Base-by-base conservation (phyloP, 1,284 basidiomycete genomes). In the Golubevia sp. region DNA sequence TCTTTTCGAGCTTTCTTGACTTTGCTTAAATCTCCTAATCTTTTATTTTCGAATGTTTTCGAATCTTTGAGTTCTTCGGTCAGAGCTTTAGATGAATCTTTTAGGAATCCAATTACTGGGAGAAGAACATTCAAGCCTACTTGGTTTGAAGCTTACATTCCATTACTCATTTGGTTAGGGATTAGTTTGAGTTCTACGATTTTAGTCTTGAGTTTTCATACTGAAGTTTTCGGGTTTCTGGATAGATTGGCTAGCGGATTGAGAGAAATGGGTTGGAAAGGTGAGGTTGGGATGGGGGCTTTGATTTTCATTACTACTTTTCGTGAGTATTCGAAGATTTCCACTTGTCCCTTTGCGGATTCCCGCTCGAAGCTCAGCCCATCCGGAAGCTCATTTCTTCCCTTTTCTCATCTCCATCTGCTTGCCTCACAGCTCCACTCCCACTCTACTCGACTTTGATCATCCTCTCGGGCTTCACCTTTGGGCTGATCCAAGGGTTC, bases 361-460 rank as follows among this genome's bases (percentile, higher is more conserved):
- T n/a, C n/a, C n/a, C n/a, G n/a, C n/a, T n/a, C n/a, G n/a, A n/a
- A n/a, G n/a, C n/a, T n/a, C n/a, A n/a, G n/a, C n/a, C n/a, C n/a
- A n/a, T n/a, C n/a, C n/a, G n/a, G n/a, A n/a, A n/a, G n/a, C n/a
- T n/a, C n/a, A n/a, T n/a, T n/a, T n/a, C 24, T 77, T 66, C 77
- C 85, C 66, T 72, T 86, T 73, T 79, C 83, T 51, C 69, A 80
- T 52, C 73, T 54, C 84, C 49, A 85, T 85, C 55, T 82, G 84
- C 61, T 67, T 53, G 49, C 1, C 84, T 82, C 44, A 81, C 85
- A 90, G 91, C 92, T 60, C 92, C 92, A 49, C 76, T 94, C 57
- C 92, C 92, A 51, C 86, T 94, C 69, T 94, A 94, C 85, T 93
- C 91, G 71, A 94, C 92, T 7, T 87, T 94, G 85, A 92, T 93